phyloP scores from a whole-genome alignment of 768 basidiomycete genomes.

The Serpula lacrymans region DNA sequence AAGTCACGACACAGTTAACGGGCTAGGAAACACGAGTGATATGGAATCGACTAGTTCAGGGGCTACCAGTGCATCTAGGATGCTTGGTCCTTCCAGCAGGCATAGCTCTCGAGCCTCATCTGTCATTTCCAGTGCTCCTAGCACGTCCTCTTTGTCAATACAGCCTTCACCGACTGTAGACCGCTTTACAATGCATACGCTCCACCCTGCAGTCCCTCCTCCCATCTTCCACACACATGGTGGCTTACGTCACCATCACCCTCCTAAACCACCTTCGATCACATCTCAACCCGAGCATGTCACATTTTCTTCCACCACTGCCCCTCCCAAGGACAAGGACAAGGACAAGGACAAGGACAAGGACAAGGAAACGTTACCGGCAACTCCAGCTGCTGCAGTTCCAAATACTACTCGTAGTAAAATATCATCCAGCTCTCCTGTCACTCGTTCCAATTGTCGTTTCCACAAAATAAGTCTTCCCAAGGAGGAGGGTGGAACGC shows the following conservation, averaged over 20 bases:
- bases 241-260: constrained; percentile 24
- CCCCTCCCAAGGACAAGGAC: too few species aligned
- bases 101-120: constrained; percentile 41
- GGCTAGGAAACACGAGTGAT: constrained; percentile 12
- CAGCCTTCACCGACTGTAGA: not conserved
- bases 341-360: too few species aligned
- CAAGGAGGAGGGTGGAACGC: constrained; percentile 46
- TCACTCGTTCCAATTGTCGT: constrained; percentile 67
- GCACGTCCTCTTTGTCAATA: constrained; percentile 17
- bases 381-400: not conserved
- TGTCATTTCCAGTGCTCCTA: constrained; percentile 36
- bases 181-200: not conserved
- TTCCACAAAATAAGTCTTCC: constrained; percentile 69
- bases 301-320: constrained; percentile 7
- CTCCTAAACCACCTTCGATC: constrained; percentile 7
- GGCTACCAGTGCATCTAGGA: constrained; percentile 34
- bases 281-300: not conserved
- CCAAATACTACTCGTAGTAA: constrained; percentile 3
- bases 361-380: not conserved
- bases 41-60: constrained; percentile 33
- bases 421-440: constrained; percentile 39
- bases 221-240: constrained; percentile 24
- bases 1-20: constrained; percentile 11
- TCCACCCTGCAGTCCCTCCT: constrained; percentile 7
- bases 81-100: constrained; percentile 30